Percentiles rank a stretch among this genome's conserved stretches.
phyloP scores from a whole-genome alignment of 495 filamentous ascomycete genomes.

The Melanomma pulvis-pyrius region DNA sequence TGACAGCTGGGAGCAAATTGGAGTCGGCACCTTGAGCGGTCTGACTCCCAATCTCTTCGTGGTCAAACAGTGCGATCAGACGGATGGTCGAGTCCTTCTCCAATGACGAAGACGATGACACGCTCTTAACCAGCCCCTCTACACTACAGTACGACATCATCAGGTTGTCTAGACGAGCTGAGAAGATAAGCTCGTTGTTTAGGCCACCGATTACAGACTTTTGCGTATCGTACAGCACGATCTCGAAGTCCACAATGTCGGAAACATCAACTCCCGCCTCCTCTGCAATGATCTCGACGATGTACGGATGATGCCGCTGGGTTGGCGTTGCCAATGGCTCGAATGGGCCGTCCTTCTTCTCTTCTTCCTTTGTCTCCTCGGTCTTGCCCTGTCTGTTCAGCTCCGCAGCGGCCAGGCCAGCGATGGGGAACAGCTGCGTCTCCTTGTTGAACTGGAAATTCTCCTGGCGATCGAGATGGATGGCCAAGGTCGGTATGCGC shows the following conservation, averaged over 20 bases:
- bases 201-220: constrained; percentile 85
- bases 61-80: constrained; percentile 89
- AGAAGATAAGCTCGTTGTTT: constrained; percentile 92
- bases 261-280: constrained; percentile 68
- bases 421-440: constrained; percentile 90
- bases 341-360: constrained; percentile 48
- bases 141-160: constrained; percentile 91
- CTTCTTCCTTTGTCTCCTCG: constrained; percentile 52
- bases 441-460: constrained; percentile 95
- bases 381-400: constrained; percentile 70
- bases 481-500: constrained; percentile 87
- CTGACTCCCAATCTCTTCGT: constrained; percentile 92
- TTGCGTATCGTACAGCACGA: constrained; percentile 94
- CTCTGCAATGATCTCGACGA: constrained; percentile 83
- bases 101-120: constrained; percentile 62
- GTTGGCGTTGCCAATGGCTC: constrained; percentile 73
- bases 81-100: constrained; percentile 80
- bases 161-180: constrained; percentile 88
- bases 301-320: constrained; percentile 85
- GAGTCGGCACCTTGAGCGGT: constrained; percentile 94
- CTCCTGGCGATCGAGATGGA: constrained; percentile 85
- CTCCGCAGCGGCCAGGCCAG: constrained; percentile 81
- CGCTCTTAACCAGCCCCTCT: constrained; percentile 76
- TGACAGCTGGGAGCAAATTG: constrained; percentile 84
- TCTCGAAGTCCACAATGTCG: constrained; percentile 89